Base-by-base conservation (phyloP, 805 yeast species). In the Jamesozyma piceae region DNA sequence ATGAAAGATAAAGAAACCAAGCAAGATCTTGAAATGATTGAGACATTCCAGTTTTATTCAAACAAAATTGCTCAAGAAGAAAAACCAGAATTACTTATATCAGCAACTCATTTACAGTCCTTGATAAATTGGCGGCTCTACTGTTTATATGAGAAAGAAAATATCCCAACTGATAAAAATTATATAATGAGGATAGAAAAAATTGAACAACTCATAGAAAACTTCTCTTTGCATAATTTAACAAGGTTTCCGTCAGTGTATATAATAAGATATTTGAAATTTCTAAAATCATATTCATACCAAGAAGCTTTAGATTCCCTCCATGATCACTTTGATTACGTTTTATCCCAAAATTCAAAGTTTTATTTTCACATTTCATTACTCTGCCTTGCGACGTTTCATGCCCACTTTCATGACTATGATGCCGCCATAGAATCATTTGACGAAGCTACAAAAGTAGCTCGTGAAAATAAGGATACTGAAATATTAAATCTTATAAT, bases 391-490 rank as follows among this genome's bases (percentile, higher is more conserved):
- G 94, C 92, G 0, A 69, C 83, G 0, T 63, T 84, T 33, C 87
- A 85, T 49, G 79, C 81, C 19, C 74, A 73, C 40, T 83, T 82
- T 57, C 78, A 79, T 24, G 77, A 79, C 43, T 73, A 74, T 48
- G 71, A 71, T 11, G 81, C 81, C 45, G 95, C 95, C 0, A 58
- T 86, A 13, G 71, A 80, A 49, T 81, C 95, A 1, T 82, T 87
- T 8, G 86, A 82, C 48, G 96, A 88, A 58, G 92, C 96, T 0
- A 82, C 87, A 2, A 70, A 82, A 5, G 87, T 88, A 2, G 96
- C 96, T 0, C 67, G 96, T 50, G 95, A 88, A 53, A 80, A 82
- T 51, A 79, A 79, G 47, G 95, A 89, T 58, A 70, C 75, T 43
- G 68, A 72, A 13, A 84, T 94, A 21, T 68, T 87, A 34, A 81